Percentiles rank a stretch among this genome's conserved stretches.
phyloP scores from a whole-genome alignment of 2,329 filamentous ascomycete genomes.

The Endoconidiophora polonica region DNA sequence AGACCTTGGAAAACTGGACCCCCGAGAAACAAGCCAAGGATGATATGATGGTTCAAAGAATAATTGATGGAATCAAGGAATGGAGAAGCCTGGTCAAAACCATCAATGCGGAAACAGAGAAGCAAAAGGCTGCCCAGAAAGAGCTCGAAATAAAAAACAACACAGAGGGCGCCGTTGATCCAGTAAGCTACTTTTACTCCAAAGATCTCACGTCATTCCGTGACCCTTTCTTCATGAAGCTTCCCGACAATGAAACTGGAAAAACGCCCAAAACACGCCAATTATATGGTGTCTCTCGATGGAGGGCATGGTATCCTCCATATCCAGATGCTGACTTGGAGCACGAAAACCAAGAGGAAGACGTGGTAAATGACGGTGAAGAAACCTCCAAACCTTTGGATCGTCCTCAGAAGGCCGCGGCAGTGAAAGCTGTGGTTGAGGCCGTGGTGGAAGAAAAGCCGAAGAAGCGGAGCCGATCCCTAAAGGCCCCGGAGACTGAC shows the following conservation, averaged over 20 bases:
- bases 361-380: neutral
- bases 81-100: neutral
- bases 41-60: neutral
- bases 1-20: conserved; percentile 10
- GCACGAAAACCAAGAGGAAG: neutral
- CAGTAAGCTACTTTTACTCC: conserved; percentile 3
- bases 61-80: conserved; percentile 1
- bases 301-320: neutral
- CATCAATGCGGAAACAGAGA: neutral
- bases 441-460: neutral
- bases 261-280: neutral
- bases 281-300: conserved; percentile 2
- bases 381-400: neutral
- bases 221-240: conserved; percentile 3
- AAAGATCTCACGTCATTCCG: conserved; percentile 1
- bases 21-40: conserved; percentile 1
- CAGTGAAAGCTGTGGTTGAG: neutral
- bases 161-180: neutral
- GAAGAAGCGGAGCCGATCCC: neutral
- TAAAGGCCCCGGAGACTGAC: neutral
- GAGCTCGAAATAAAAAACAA: neutral
- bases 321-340: neutral
- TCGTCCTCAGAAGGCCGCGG: neutral
- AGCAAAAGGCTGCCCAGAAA: neutral
- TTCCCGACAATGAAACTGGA: conserved; percentile 11